Conservation (phyloP, 805 yeast species). For the Teunomyces tritomae region DNA sequence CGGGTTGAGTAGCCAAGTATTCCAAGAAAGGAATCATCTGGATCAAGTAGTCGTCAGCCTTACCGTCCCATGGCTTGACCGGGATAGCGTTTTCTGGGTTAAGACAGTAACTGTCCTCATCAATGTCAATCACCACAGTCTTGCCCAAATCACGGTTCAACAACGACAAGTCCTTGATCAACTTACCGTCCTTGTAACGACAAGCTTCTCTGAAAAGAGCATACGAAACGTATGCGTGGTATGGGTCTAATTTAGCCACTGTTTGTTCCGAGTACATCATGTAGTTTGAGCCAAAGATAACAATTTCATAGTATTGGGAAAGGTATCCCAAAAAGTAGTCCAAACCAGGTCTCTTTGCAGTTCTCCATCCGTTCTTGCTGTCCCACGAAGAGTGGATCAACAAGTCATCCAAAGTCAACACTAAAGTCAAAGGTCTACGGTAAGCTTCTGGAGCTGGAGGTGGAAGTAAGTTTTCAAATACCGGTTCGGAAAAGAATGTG, state of each 20-base stretch:
- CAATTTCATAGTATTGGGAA: conserved; percentile 94
- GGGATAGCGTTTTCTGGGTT: conserved; percentile 96
- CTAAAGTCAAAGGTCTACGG: conserved; percentile 88
- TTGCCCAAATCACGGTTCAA: conserved; percentile 88
- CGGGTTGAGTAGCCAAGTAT: conserved; percentile 83
- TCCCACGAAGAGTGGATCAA: conserved; percentile 92
- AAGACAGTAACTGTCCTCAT: conserved; percentile 64
- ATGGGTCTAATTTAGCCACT: conserved; percentile 88
- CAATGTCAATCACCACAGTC: conserved; percentile 75
- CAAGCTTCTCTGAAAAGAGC: conserved; percentile 90
- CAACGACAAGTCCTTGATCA: conserved; percentile 84
- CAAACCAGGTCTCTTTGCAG: conserved; percentile 97
- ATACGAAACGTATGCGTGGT: conserved; percentile 83
- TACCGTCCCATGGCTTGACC: conserved; percentile 83
- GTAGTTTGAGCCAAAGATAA: conserved; percentile 80
- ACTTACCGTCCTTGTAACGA: conserved; percentile 81
- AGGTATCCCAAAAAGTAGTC: conserved; percentile 94
- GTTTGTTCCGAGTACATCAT: conserved; percentile 83
- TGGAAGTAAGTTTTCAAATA: conserved; percentile 87
- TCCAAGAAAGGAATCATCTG: conserved; percentile 89
- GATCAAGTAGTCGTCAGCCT: conserved; percentile 74
- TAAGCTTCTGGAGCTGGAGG: conserved; percentile 90
- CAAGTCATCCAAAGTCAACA: conserved; percentile 83
- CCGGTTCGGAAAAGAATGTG: conserved; percentile 88
- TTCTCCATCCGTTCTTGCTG: conserved; percentile 92